These are phyloP conservation scores for Mycosphaerella sp. DNA, from an alignment of 2,329 filamentous ascomycete genomes.

Conservation along the genomic window DNA sequence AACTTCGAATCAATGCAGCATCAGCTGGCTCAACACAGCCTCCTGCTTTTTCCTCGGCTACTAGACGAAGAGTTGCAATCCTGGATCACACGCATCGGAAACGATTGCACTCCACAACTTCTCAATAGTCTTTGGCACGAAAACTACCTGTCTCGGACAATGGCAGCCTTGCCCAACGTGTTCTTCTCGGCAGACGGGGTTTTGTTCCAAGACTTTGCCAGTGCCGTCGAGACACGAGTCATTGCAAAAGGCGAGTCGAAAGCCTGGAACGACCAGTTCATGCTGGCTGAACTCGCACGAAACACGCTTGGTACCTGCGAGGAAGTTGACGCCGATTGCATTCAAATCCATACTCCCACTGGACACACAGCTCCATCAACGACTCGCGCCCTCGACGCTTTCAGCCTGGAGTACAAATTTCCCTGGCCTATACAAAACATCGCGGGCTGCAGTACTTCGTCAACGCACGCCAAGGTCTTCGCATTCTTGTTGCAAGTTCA, in stretches of 20 bases:
- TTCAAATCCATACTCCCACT: constrained; percentile 52
- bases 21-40: constrained; percentile 4
- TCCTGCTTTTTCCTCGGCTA: constrained; percentile 62
- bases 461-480: constrained; percentile 64
- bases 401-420: constrained; percentile 29
- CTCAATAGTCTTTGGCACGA: constrained; percentile 60
- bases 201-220: constrained; percentile 58
- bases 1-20: constrained; percentile 4
- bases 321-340: constrained; percentile 53
- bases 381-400: constrained; percentile 11
- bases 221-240: constrained; percentile 66
- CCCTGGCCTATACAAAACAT: constrained; percentile 64
- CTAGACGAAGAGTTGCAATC: constrained; percentile 63
- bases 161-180: constrained; percentile 62
- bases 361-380: constrained; percentile 33
- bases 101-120: constrained; percentile 60
- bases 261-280: constrained; percentile 73
- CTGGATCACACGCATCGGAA: constrained; percentile 73
- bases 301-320: constrained; percentile 55
- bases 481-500: constrained; percentile 71
- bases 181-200: constrained; percentile 74
- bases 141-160: constrained; percentile 58
- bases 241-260: constrained; percentile 46
- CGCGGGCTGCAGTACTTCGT: constrained; percentile 57
- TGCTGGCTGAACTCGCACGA: constrained; percentile 70